A percentile compares a stretch with the other conserved stretches of the same genome.
Conservation (phyloP, 306 rosid genomes). For the Medicago lupulina region DNA sequence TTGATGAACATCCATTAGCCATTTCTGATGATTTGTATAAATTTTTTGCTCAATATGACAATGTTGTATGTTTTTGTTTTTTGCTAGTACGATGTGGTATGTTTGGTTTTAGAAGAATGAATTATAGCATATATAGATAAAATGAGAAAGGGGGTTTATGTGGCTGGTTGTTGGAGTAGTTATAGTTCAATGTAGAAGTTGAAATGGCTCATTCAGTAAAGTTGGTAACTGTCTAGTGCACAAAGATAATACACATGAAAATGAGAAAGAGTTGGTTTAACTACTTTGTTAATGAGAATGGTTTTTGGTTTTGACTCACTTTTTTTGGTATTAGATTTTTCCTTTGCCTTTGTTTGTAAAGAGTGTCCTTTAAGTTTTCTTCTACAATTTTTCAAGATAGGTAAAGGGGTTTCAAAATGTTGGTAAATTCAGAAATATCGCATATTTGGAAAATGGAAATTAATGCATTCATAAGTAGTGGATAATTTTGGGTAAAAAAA, state of each 20-base stretch:
- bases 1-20: constrained; percentile 50
- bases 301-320: constrained; percentile 32
- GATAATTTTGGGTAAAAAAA: too few species aligned
- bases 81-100: background rate
- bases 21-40: background rate
- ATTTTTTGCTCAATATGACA: background rate
- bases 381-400: background rate
- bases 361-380: background rate
- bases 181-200: constrained; percentile 33
- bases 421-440: background rate
- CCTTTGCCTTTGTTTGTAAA: background rate
- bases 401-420: background rate
- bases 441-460: too few species aligned
- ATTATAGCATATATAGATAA: background rate
- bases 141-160: background rate
- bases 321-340: background rate
- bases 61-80: constrained; percentile 6
- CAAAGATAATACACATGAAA: background rate
- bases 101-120: constrained; percentile 4
- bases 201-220: constrained; percentile 40
- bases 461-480: too few species aligned
- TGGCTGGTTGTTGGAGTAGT: constrained; percentile 42
- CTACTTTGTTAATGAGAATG: constrained; percentile 48
- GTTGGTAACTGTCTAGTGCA: constrained; percentile 37
- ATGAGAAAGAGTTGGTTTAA: constrained; percentile 48